Base-by-base conservation (phyloP, 1,284 basidiomycete genomes). In the Violaceomyces palustris region DNA sequence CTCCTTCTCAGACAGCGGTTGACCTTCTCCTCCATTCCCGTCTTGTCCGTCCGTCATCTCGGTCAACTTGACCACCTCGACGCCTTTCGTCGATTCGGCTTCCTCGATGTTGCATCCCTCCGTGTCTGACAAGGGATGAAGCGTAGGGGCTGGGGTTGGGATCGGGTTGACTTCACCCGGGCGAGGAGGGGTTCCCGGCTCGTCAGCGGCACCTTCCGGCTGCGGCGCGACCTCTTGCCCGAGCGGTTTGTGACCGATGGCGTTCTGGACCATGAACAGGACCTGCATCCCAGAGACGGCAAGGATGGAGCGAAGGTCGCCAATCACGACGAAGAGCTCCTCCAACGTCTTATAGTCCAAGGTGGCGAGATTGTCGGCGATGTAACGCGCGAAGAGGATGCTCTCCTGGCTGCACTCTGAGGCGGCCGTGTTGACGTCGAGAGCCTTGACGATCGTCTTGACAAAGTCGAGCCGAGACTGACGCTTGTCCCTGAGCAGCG, bases 311-410 rank as follows among this genome's bases (percentile, higher is more conserved):
- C 87, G 91, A 35, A 96, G 79, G 41, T 82, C 81, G 56, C 85
- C 85, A 63, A 96, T 81, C 15, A 97, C 83, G 0, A 84, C 82
- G 45, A 97, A 78, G 3, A 86, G 83, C 76, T 98, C 94, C 72
- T 99, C 94, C 66, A 86, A 83, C 1, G 87, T 86, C 76, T 91
- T 94, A 78, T 92, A 97, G 36, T 96, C 90, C 46, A 99, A 81
- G 1, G 83, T 78, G 0, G 89, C 81, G 46, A 98, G 84, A 67
- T 94, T 96, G 73, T 98, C 94, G 0, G 88, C 86, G 79, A 97
- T 85, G 75, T 88, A 99, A 35, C 89, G 83, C 0, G 81, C 81
- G 61, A 97, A 88, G 23, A 84, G 81, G 5, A 71, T 57, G 25
- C 60, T 52, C 17, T 52, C 39, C 38, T 50, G 42, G n/a, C 42